phyloP scores from a whole-genome alignment of 2,329 filamentous ascomycete species.

The Ophiocordyceps camponoti-saundersi region DNA sequence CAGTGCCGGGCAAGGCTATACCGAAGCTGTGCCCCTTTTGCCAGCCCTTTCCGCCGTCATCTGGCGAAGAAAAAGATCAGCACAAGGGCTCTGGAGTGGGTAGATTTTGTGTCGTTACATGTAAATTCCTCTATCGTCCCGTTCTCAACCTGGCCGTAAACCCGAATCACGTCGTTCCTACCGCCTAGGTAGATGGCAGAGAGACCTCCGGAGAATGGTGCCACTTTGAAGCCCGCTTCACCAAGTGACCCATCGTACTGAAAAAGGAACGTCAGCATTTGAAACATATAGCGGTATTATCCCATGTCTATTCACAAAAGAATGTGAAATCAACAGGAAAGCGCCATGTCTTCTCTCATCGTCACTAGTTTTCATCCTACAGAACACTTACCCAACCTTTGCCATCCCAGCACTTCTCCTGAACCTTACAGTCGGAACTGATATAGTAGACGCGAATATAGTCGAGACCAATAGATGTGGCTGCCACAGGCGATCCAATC shows the following conservation, averaged over 20 bases:
- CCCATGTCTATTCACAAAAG: too few species aligned
- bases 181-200: background rate
- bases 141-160: background rate
- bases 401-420: background rate
- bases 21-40: background rate
- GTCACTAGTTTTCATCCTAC: too few species aligned
- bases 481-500: background rate
- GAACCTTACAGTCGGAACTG: background rate
- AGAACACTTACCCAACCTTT: background rate
- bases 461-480: background rate
- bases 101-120: background rate
- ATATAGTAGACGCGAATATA: background rate
- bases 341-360: too few species aligned
- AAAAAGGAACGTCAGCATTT: background rate
- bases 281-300: too few species aligned
- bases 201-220: background rate
- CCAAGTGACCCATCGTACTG: background rate
- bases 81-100: background rate
- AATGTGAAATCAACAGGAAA: too few species aligned
- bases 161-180: background rate
- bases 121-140: background rate
- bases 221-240: background rate
- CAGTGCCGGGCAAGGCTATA: background rate
- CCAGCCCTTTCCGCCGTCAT: background rate
- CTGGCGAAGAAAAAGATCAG: background rate